Evolutionary conservation across 164 flowering plant genomes (phyloP).

Genomic region (Warburgia ugandensis): DNA sequence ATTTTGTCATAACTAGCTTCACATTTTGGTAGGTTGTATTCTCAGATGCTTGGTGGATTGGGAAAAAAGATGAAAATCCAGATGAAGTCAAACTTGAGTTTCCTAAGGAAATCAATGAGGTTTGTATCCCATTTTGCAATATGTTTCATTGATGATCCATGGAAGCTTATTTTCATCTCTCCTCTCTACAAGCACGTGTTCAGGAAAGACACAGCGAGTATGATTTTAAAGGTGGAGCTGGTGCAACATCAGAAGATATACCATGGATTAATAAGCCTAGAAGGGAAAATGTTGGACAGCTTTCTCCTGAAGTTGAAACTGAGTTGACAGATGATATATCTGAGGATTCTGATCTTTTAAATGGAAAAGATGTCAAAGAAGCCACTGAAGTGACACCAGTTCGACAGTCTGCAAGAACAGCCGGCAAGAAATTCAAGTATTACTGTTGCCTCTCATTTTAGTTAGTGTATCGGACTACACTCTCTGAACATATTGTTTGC

Average conservation of each 20-base stretch:
- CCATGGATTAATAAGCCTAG: slow-evolving; percentile 16
- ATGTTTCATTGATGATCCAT: not conserved
- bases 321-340: slow-evolving; percentile 48
- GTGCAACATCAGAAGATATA: slow-evolving; percentile 32
- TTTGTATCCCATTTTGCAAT: slow-evolving; percentile 15
- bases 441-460: slow-evolving; percentile 9
- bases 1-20: too few relatives aligned
- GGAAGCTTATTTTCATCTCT: not conserved
- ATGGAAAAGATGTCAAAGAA: slow-evolving; percentile 21
- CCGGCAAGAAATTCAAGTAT: slow-evolving; percentile 71
- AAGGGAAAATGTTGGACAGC: slow-evolving; percentile 19
- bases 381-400: slow-evolving; percentile 41
- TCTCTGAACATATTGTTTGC: not conserved
- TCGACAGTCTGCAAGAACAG: slow-evolving; percentile 73
- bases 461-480: not conserved
- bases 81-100: slow-evolving; percentile 71
- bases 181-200: not conserved
- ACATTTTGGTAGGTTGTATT: slow-evolving; percentile 73
- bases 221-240: slow-evolving; percentile 91
- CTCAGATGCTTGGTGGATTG: slow-evolving; percentile 98
- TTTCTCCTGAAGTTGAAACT: slow-evolving; percentile 29
- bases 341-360: slow-evolving; percentile 23
- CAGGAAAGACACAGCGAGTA: slow-evolving; percentile 47
- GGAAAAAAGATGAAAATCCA: slow-evolving; percentile 79
- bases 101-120: slow-evolving; percentile 67